Conservation (phyloP, 768 basidiomycete genomes). For the Tricholoma sp. region DNA sequence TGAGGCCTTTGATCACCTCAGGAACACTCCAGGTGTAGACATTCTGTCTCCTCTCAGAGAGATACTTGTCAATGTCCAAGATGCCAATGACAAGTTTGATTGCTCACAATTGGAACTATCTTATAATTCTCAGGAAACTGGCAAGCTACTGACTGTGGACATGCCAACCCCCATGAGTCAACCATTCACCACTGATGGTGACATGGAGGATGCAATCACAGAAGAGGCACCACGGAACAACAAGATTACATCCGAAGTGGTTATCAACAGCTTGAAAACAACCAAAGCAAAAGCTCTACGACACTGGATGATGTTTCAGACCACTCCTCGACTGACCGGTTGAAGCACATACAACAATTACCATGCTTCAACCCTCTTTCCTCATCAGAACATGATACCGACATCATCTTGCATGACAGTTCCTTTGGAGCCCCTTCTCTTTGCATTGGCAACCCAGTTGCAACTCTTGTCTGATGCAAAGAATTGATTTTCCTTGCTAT, state of each 20-base stretch:
- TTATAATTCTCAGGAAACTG: background rate
- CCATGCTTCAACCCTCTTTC: background rate
- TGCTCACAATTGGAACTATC: background rate
- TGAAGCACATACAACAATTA: slow-evolving; percentile 2
- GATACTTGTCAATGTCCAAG: background rate
- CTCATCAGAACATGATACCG: background rate
- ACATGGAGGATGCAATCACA: slow-evolving; percentile 2
- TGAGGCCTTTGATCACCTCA: background rate
- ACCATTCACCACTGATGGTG: background rate
- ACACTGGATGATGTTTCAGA: background rate
- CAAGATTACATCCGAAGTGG: background rate
- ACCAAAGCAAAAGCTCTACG: background rate
- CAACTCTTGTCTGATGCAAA: background rate
- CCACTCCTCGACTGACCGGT: slow-evolving; percentile 1
- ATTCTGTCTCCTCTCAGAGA: slow-evolving; percentile 13
- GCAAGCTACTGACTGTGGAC: background rate
- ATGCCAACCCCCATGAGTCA: background rate
- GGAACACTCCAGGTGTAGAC: background rate
- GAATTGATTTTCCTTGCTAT: background rate
- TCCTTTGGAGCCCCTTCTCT: background rate
- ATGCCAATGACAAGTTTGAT: slow-evolving; percentile 4
- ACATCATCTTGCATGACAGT: background rate
- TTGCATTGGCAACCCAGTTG: background rate
- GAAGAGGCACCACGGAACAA: background rate
- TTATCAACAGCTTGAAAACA: background rate